These are phyloP conservation scores for Candolleomyces eurysporus DNA, from an alignment of 768 basidiomycete species.

Conservation along the genomic window DNA sequence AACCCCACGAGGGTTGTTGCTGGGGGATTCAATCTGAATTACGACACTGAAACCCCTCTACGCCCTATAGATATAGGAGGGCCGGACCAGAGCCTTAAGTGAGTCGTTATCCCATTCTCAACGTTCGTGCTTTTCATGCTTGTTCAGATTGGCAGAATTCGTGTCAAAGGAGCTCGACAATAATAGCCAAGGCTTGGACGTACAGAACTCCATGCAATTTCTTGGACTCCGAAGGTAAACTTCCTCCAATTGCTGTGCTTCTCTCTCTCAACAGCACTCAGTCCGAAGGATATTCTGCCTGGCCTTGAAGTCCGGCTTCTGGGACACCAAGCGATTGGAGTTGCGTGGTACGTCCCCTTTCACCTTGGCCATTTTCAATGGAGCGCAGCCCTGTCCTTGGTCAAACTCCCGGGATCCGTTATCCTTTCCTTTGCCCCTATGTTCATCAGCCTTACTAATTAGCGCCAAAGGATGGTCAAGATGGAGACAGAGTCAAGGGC, in stretches of 20 bases:
- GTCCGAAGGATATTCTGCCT: slow-evolving; percentile 55
- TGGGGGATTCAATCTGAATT: slow-evolving; percentile 45
- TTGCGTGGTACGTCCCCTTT: slow-evolving; percentile 49
- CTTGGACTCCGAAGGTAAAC: slow-evolving; percentile 50
- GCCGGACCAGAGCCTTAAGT: slow-evolving; percentile 54
- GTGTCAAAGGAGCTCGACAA: slow-evolving; percentile 61
- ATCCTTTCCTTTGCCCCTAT: no score
- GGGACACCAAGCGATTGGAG: slow-evolving; percentile 75
- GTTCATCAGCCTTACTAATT: no score
- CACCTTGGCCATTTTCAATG: not conserved
- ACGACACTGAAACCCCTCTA: slow-evolving; percentile 48
- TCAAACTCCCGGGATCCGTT: no score
- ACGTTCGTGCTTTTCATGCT: not conserved
- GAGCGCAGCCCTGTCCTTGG: not conserved
- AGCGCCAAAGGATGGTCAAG: slow-evolving; percentile 50
- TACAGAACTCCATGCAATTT: slow-evolving; percentile 49
- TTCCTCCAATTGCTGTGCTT: slow-evolving; percentile 1
- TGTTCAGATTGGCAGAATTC: slow-evolving; percentile 56
- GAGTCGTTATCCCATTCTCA: slow-evolving; percentile 2
- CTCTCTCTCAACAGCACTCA: slow-evolving; percentile 15
- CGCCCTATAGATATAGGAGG: slow-evolving; percentile 56
- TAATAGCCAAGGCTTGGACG: slow-evolving; percentile 49
- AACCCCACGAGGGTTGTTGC: not conserved
- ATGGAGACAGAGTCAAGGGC: slow-evolving; percentile 48
- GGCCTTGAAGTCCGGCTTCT: slow-evolving; percentile 70